Percentiles rank a stretch among this genome's conserved stretches.
Conservation (phyloP, 305 asterid genomes). For the Salvia sclarea region DNA sequence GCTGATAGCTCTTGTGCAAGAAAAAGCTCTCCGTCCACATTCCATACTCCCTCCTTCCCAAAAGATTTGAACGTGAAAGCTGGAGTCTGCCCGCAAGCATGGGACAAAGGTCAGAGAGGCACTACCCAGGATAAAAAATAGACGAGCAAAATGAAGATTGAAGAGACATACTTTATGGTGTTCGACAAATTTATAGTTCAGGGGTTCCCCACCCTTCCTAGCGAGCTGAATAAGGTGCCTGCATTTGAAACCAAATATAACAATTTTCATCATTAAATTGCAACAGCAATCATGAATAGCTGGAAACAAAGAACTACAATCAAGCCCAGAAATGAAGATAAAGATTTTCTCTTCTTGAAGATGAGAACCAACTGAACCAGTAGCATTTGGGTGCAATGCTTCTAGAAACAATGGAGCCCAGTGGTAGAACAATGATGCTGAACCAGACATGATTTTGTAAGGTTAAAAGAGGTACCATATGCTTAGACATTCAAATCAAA, state of each 20-base stretch:
- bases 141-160: constrained; percentile 2
- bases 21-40: constrained; percentile 88
- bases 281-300: not conserved
- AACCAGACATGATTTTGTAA: not conserved
- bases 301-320: not conserved
- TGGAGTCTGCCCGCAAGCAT: constrained; percentile 52
- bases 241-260: constrained; percentile 30
- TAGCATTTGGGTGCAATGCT: not conserved
- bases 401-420: not conserved
- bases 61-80: constrained; percentile 86
- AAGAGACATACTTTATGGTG: constrained; percentile 71
- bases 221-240: constrained; percentile 97
- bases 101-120: constrained; percentile 17
- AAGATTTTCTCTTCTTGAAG: not conserved
- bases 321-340: not conserved
- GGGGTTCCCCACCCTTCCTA: constrained; percentile 78
- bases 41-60: constrained; percentile 89
- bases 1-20: constrained; percentile 86
- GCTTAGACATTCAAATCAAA: too few species aligned
- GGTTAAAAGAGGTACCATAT: not conserved
- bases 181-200: constrained; percentile 78
- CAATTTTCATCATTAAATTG: constrained; percentile 9
- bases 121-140: not conserved
- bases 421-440: not conserved
- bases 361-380: not conserved